A percentile compares a stretch with the other conserved stretches of the same genome.
Conservation (phyloP, 2,329 filamentous ascomycete genomes). For the Coniochaeta ligniaria region DNA sequence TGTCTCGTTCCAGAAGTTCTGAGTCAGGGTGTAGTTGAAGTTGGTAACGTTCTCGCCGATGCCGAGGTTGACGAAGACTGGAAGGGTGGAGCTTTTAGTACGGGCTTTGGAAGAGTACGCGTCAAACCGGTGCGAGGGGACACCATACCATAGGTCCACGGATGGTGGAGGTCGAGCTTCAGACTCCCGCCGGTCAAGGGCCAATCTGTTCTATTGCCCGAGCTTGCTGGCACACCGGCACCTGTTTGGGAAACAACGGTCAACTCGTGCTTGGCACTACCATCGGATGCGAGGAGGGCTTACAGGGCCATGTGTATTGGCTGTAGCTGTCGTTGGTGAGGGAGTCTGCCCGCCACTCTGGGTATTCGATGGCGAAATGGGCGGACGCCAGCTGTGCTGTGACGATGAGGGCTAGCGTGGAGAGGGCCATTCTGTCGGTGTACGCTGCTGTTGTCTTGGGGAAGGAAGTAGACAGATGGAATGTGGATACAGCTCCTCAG, state of each 20-base stretch:
- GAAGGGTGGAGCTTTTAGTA: neutral
- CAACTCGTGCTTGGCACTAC: neutral
- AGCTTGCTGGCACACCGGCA: conserved; percentile 34
- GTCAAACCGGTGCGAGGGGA: neutral
- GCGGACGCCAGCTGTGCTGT: conserved; percentile 30
- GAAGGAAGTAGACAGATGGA: no score
- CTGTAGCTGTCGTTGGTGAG: conserved; percentile 34
- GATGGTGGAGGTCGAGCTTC: conserved; percentile 41
- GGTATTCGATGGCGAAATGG: conserved; percentile 42
- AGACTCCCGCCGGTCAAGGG: conserved; percentile 41
- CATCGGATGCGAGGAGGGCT: conserved; percentile 8
- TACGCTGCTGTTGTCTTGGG: neutral
- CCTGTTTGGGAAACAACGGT: conserved; percentile 23
- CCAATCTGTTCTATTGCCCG: conserved; percentile 43
- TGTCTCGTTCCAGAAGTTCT: conserved; percentile 49
- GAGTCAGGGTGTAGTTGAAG: conserved; percentile 64
- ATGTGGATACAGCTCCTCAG: neutral
- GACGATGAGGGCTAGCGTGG: conserved; percentile 22
- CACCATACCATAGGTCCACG: conserved; percentile 33
- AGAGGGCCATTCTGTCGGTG: neutral
- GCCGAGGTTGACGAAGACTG: conserved; percentile 44
- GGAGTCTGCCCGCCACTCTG: conserved; percentile 40
- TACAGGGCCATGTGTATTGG: conserved; percentile 47
- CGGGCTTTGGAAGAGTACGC: neutral
- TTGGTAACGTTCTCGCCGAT: conserved; percentile 41